phyloP scores from a whole-genome alignment of 768 basidiomycete species.

The Amanita subjunquillea region DNA sequence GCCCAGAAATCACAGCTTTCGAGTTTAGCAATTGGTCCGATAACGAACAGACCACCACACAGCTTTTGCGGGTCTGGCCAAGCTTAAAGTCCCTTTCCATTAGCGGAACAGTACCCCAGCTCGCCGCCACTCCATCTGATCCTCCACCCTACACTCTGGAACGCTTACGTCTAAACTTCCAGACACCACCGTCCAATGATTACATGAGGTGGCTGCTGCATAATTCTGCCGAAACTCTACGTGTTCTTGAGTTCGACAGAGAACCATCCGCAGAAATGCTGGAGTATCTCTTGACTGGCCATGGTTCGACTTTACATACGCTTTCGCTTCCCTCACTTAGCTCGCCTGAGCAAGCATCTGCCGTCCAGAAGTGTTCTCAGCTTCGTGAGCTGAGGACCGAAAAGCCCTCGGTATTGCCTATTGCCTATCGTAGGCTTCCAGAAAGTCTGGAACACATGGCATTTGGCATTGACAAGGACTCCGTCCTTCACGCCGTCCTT shows the following conservation, averaged over 20 bases:
- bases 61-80: conserved; percentile 58
- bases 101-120: conserved; percentile 46
- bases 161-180: conserved; percentile 55
- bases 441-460: conserved; percentile 38
- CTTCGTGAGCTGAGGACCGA: conserved; percentile 51
- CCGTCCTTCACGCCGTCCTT: conserved; percentile 41
- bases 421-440: conserved; percentile 2
- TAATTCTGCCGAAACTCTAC: conserved; percentile 39
- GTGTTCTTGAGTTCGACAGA: conserved; percentile 46
- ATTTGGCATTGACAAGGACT: conserved; percentile 50
- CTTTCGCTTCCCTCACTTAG: conserved; percentile 48
- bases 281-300: conserved; percentile 40
- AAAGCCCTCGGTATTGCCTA: conserved; percentile 16
- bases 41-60: conserved; percentile 41
- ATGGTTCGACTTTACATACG: conserved; percentile 38
- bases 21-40: conserved; percentile 68
- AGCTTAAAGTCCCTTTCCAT: conserved; percentile 44
- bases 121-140: conserved; percentile 28
- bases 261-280: conserved; percentile 47
- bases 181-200: conserved; percentile 47
- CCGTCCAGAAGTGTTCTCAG: conserved; percentile 35
- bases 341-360: conserved; percentile 33
- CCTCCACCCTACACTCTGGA: conserved; percentile 39
- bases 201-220: conserved; percentile 65
- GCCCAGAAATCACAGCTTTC: conserved; percentile 42